These are phyloP conservation scores for Apiospora sp. DNA, from an alignment of 2,329 filamentous ascomycete genomes.

Conservation along the genomic window DNA sequence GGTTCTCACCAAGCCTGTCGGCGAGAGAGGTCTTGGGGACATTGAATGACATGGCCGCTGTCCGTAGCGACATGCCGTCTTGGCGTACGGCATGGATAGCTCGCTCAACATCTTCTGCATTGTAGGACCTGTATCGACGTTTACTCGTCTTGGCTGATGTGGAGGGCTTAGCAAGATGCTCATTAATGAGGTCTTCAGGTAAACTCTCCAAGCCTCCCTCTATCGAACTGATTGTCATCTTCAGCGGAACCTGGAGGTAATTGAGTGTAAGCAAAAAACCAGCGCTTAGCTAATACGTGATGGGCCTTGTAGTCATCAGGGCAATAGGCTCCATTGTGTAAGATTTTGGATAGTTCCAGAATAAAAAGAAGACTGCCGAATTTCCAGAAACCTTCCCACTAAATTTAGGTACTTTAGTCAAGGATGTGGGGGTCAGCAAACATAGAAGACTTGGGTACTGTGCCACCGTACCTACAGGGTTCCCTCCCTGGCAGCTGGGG, in stretches of 20 bases:
- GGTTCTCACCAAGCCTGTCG: constrained; percentile 32
- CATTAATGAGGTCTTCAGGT: neutral
- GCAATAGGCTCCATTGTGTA: neutral
- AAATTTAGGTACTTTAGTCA: neutral
- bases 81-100: constrained; percentile 33
- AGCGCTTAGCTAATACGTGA: neutral
- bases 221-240: neutral
- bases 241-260: neutral
- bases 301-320: neutral
- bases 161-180: neutral
- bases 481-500: too few species aligned
- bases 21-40: constrained; percentile 38
- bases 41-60: constrained; percentile 33
- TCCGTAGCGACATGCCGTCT: constrained; percentile 36
- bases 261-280: too few species aligned
- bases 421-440: neutral
- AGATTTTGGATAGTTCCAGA: neutral
- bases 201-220: neutral
- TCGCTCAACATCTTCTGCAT: constrained; percentile 32
- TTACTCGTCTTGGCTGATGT: neutral
- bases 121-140: constrained; percentile 34
- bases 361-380: neutral
- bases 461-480: neutral
- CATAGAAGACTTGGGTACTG: neutral
- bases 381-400: neutral